A percentile compares a stretch with the other conserved stretches of the same genome.
Conservation (phyloP, 345 rosid species). For the Geranium rotundifolium region DNA sequence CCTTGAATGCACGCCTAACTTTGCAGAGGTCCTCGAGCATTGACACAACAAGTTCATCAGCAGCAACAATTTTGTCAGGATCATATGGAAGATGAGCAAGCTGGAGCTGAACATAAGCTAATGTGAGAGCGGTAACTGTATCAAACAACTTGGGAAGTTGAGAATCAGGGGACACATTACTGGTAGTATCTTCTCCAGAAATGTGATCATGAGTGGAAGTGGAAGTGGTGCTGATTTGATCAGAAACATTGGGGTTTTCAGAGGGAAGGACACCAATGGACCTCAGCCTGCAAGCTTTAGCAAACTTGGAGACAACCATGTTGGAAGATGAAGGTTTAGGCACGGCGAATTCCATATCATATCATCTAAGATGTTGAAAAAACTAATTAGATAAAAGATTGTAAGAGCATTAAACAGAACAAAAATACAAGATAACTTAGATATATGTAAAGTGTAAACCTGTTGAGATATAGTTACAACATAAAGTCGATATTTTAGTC, state of each 20-base stretch:
- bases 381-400: too few relatives aligned
- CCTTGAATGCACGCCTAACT: conserved; percentile 45
- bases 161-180: conserved; percentile 40
- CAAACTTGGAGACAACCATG: conserved; percentile 44
- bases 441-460: too few relatives aligned
- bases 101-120: conserved; percentile 81
- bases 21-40: conserved; percentile 53
- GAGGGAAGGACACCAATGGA: conserved; percentile 44
- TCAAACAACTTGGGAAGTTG: conserved; percentile 72
- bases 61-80: conserved; percentile 50
- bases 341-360: conserved; percentile 33
- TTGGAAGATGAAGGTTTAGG: conserved; percentile 29
- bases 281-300: conserved; percentile 47
- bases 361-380: too few relatives aligned
- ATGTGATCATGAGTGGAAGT: too few relatives aligned
- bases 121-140: conserved; percentile 60
- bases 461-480: too few relatives aligned
- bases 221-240: not conserved
- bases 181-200: not conserved
- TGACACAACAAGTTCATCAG: conserved; percentile 70
- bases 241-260: conserved; percentile 16
- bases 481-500: too few relatives aligned
- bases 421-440: too few relatives aligned
- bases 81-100: conserved; percentile 69
- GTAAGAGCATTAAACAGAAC: too few relatives aligned